These are phyloP conservation scores for Dysphania ambrosioides DNA, from an alignment of 148 eudicot species.

Conservation along the genomic window DNA sequence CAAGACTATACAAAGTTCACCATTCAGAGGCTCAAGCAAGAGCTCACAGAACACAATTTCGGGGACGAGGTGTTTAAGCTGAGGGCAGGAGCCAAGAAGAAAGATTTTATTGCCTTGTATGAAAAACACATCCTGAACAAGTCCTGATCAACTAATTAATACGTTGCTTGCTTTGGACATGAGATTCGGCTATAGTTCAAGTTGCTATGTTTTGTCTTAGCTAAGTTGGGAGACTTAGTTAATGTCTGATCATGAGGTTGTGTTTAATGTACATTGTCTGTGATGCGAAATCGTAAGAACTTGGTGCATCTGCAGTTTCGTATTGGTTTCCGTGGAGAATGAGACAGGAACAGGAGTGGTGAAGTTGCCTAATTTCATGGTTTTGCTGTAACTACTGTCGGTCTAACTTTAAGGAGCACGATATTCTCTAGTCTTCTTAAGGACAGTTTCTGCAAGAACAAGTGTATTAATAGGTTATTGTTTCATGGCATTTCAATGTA, in stretches of 20 bases:
- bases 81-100: conserved; percentile 67
- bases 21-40: conserved; percentile 64
- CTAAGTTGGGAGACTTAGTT: neutral
- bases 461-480: neutral
- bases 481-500: neutral
- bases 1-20: conserved; percentile 76
- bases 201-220: neutral
- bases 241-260: neutral
- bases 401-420: neutral
- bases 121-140: conserved; percentile 68
- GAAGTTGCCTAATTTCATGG: neutral
- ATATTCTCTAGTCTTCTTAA: conserved; percentile 6
- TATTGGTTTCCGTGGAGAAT: neutral
- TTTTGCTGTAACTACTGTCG: conserved; percentile 10
- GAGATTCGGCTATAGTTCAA: conserved; percentile 1
- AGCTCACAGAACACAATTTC: conserved; percentile 68
- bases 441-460: neutral
- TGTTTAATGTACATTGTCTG: neutral
- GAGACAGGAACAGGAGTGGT: neutral
- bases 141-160: conserved; percentile 23
- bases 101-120: conserved; percentile 76
- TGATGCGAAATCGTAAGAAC: neutral
- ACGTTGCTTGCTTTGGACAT: neutral
- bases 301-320: neutral
- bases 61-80: conserved; percentile 80